phyloP scores from a whole-genome alignment of 1,284 basidiomycete genomes.

The Takashimella koratensis region DNA sequence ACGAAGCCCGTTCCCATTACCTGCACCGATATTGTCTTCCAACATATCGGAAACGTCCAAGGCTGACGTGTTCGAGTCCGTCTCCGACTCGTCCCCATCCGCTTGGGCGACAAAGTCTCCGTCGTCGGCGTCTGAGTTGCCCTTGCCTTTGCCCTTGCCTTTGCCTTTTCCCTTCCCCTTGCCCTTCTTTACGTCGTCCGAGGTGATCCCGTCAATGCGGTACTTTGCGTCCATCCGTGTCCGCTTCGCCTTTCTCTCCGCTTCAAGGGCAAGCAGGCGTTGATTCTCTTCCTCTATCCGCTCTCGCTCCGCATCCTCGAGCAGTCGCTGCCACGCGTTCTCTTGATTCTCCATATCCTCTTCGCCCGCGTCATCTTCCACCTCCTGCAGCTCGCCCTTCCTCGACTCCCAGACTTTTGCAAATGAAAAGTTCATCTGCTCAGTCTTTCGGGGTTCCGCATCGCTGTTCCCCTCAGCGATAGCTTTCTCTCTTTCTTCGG shows the following conservation, averaged over 20 bases:
- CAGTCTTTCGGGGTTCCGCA: constrained; percentile 5
- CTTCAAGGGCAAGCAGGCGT: neutral
- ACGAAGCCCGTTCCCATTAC: constrained; percentile 1
- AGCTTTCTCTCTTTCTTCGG: constrained; percentile 40
- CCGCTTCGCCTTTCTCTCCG: constrained; percentile 1
- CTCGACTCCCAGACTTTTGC: constrained; percentile 84
- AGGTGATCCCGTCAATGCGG: constrained; percentile 26
- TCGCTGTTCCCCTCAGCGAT: constrained; percentile 33
- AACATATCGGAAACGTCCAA: constrained; percentile 11
- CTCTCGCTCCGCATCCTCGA: constrained; percentile 27
- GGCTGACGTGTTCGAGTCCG: constrained; percentile 15
- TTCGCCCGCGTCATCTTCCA: constrained; percentile 53
- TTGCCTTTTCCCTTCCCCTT: constrained; percentile 9
- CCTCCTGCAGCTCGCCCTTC: constrained; percentile 64
- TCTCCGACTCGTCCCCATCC: constrained; percentile 11
- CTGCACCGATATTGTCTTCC: constrained; percentile 3
- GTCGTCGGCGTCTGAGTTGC: neutral
- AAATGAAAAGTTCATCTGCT: constrained; percentile 64
- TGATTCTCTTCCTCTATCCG: constrained; percentile 3
- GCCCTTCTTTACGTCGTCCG: constrained; percentile 17
- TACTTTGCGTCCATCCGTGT: constrained; percentile 1
- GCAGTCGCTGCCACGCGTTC: constrained; percentile 66
- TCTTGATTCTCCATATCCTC: constrained; percentile 46
- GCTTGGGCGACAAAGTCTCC: neutral
- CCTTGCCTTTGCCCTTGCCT: constrained; percentile 11